Base-by-base conservation (phyloP, 2,329 filamentous ascomycete species). In the Clonostachys byssicola region DNA sequence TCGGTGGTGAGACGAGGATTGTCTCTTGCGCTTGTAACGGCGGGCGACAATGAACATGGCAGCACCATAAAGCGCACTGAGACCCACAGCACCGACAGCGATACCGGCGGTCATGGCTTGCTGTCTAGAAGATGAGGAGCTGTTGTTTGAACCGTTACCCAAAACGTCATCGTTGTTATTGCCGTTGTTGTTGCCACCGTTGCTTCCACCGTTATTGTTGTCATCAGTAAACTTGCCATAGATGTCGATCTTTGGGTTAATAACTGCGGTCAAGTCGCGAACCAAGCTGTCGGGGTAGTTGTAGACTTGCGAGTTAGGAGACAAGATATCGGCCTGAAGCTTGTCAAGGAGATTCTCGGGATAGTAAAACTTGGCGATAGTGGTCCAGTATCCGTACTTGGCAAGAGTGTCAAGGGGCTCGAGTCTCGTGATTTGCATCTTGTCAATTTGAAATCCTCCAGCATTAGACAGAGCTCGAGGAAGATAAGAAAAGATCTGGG, bases 21-120 rank as follows among this genome's bases (percentile, higher is more conserved):
- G 81, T 69, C 83, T 86, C 78, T 88, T 90, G 72, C 88, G 86
- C 77, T 92, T 89, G 78, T 96, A 96, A 50, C 92, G 82, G 51
- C 91, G 85, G 44, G 92, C 92, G 55, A 96, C 83, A 60, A 94
- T 85, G 73, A 96, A 92, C 92, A 96, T 96, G 64, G 89, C 91
- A 12, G 88, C 89, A 60, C 91, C 92, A 56, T 96, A 96, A n/a
- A 90, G 85, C 44, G 85, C 87, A 40, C 89, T 89, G 60, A 91
- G 85, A 40, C 81, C 80, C 34, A 92, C 81, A 23, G 89, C 86
- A 58, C 89, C 89, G 18, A 89, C 77, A 48, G 86, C 89, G 59
- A 96, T 84, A 54, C 80, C 83, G 20, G 79, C 81, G 2, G 79
- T 84, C 34, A 83, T 85, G 40, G 80, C 83, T 58, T 74, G 73